Base-by-base conservation (phyloP, 2,329 filamentous ascomycete genomes). In the Verruconis gallopava region DNA sequence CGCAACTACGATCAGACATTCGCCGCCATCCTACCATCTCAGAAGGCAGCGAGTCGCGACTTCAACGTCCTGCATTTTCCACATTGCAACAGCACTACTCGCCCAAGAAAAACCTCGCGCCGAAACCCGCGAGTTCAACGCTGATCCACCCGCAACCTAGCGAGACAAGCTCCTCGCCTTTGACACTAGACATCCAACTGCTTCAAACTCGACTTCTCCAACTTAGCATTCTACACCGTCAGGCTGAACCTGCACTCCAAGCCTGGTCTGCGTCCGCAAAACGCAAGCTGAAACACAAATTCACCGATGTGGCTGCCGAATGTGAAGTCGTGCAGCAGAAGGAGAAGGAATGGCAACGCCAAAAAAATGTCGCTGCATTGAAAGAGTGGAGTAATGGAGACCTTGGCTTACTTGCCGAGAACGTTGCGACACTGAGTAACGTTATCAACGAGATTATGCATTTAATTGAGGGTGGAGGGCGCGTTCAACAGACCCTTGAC, bases 131-230 rank as follows among this genome's bases (percentile, higher is more conserved):
- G 14, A 21, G 12, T 21, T 21, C 28, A 34, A 38, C 14, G 21
- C 37, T 15, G 33, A 48, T 22, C 4, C 41, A 37, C 20, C 15
- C 44, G 4, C 19, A 32, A 47, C 56, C 2, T 45, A 52, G 13
- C 3, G 13, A 18, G 11, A 22, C 14, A 12, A n/a, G 15, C 12
- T 19, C 21, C 3, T 22, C 38, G 12, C 13, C 22, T 20, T 22
- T 44, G 4, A 40, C 20, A 12, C 38, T 45, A 4, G 59, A 63
- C 22, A 48, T 56, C 2, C 39, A 51, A 32, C 50, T 46, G 37
- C 48, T 62, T 3, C 61, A 64, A 49, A 50, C 58, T 9, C 55
- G 60, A 44, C 48, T 64, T 12, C 50, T 64, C 4, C 60, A 63
- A 42, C 49, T 64, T 3, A 54, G 60, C 43, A 42, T 62, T 6